Conservation (phyloP, 2,329 filamentous ascomycete species). For the Fusarium humuli region DNA sequence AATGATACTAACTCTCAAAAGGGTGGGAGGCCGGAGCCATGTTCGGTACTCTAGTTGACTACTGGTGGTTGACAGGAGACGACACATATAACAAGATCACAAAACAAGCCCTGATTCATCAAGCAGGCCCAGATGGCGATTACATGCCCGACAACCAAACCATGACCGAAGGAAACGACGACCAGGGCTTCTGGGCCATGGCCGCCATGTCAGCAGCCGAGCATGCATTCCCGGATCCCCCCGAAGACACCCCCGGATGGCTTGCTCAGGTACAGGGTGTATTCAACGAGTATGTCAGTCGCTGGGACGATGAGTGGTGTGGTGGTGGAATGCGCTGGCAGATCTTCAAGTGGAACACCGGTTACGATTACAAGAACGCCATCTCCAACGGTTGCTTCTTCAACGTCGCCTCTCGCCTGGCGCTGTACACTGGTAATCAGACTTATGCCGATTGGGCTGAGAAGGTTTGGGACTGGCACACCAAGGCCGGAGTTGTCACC, state of each 20-base stretch:
- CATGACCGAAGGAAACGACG: slow-evolving; percentile 74
- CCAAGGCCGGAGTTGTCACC: slow-evolving; percentile 66
- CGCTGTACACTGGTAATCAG: slow-evolving; percentile 80
- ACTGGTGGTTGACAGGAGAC: slow-evolving; percentile 78
- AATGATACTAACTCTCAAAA: slow-evolving; percentile 37
- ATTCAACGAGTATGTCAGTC: slow-evolving; percentile 79
- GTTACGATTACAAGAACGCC: slow-evolving; percentile 75
- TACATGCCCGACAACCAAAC: slow-evolving; percentile 77
- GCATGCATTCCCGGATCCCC: slow-evolving; percentile 77
- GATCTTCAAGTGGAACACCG: slow-evolving; percentile 81
- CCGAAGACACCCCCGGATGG: slow-evolving; percentile 73
- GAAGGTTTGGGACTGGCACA: slow-evolving; percentile 75
- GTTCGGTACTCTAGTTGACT: slow-evolving; percentile 78
- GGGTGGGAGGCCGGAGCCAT: slow-evolving; percentile 80
- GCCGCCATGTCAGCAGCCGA: slow-evolving; percentile 83
- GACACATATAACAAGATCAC: slow-evolving; percentile 70
- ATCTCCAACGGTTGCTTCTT: slow-evolving; percentile 78
- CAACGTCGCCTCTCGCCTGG: slow-evolving; percentile 76
- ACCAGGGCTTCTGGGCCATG: slow-evolving; percentile 88
- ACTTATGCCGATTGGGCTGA: slow-evolving; percentile 84
- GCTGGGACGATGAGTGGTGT: slow-evolving; percentile 76
- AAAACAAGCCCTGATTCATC: slow-evolving; percentile 69
- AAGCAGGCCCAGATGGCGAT: slow-evolving; percentile 68
- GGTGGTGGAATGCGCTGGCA: slow-evolving; percentile 86
- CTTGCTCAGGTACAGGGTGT: slow-evolving; percentile 81